Conservation (phyloP, 2,329 filamentous ascomycete species). For the Aspergillus caelatus region DNA sequence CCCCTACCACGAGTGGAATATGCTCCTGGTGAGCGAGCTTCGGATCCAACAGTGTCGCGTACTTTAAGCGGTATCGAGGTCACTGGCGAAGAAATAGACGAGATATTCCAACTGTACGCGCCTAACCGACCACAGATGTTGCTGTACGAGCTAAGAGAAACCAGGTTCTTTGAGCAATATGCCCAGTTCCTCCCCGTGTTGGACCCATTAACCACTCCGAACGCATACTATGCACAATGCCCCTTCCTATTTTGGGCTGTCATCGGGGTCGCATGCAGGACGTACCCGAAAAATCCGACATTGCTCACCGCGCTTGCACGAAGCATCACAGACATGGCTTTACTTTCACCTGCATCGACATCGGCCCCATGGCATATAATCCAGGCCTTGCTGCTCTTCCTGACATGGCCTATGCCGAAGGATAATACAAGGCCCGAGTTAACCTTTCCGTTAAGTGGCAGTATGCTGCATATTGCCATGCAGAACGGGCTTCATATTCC, state of each 20-base stretch:
- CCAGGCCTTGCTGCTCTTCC: conserved; percentile 40
- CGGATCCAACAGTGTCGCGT: conserved; percentile 31
- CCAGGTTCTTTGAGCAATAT: conserved; percentile 44
- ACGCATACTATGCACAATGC: conserved; percentile 76
- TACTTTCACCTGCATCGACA: conserved; percentile 35
- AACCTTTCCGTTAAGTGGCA: conserved; percentile 40
- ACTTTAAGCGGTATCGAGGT: conserved; percentile 34
- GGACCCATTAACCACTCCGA: conserved; percentile 60
- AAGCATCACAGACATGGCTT: conserved; percentile 40
- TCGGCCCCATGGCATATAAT: conserved; percentile 38
- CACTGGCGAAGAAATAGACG: conserved; percentile 39
- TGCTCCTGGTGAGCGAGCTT: conserved; percentile 11
- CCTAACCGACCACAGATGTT: not conserved
- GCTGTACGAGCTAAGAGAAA: not conserved
- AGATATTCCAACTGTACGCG: conserved; percentile 40
- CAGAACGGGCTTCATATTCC: conserved; percentile 48
- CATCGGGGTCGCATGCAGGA: conserved; percentile 40
- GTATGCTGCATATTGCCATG: conserved; percentile 47
- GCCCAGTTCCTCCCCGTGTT: conserved; percentile 43
- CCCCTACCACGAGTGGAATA: conserved; percentile 13
- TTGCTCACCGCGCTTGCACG: conserved; percentile 37
- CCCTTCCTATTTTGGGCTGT: conserved; percentile 83
- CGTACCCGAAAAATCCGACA: conserved; percentile 43
- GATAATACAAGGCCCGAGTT: conserved; percentile 35
- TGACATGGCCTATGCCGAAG: conserved; percentile 47